phyloP scores from a whole-genome alignment of 257 asterid genomes.

The Solanum chilense region DNA sequence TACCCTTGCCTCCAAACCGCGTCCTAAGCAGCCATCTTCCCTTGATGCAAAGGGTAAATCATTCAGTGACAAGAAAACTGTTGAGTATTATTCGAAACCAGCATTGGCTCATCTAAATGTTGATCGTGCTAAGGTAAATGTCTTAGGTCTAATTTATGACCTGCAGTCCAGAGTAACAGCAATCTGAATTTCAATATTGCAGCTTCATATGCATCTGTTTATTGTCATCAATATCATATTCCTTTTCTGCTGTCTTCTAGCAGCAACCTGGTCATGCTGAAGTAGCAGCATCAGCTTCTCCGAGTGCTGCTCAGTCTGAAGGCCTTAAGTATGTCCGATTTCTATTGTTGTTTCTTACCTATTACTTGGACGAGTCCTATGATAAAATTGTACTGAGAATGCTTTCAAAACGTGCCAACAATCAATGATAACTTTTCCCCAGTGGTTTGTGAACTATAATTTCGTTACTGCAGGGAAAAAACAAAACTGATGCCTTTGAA shows the following conservation, averaged over 20 bases:
- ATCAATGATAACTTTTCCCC: background rate
- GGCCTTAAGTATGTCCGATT: conserved; percentile 14
- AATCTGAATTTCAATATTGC: background rate
- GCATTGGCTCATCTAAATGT: background rate
- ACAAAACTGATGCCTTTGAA: conserved; percentile 16
- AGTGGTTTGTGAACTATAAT: background rate
- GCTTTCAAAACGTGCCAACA: background rate
- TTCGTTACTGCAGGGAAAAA: conserved; percentile 14
- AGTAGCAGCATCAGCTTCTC: conserved; percentile 1
- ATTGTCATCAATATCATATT: background rate
- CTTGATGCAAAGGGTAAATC: conserved; percentile 17
- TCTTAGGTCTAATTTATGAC: background rate
- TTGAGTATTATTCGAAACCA: conserved; percentile 11
- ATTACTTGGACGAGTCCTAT: background rate
- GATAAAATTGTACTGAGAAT: background rate
- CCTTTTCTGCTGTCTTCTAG: background rate
- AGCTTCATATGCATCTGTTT: background rate
- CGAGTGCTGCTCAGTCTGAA: conserved; percentile 11
- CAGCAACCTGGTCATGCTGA: conserved; percentile 26
- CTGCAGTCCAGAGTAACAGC: background rate
- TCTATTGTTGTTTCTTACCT: background rate
- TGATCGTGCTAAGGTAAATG: conserved; percentile 13
- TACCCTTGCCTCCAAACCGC: conserved; percentile 2
- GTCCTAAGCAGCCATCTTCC: conserved; percentile 2
- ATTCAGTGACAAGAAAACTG: conserved; percentile 7